Conservation (phyloP, 176 grass and related monocot genomes). For the Ampelocalamus luodianensis region DNA sequence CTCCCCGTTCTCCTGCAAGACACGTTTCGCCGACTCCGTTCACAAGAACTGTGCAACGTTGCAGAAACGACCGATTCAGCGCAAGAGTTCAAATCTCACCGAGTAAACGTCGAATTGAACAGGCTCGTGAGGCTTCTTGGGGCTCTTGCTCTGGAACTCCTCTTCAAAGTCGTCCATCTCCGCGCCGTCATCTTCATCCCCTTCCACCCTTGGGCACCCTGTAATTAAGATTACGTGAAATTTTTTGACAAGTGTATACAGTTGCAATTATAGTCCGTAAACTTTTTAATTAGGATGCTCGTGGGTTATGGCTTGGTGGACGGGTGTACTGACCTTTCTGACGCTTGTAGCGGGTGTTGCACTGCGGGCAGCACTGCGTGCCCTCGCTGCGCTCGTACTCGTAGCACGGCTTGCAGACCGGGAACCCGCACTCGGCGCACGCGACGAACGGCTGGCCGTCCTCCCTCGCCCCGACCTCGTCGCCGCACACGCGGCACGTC, state of each 20-base stretch:
- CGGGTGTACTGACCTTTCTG: slow-evolving; percentile 56
- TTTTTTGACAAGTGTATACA: background rate
- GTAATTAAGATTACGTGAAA: background rate
- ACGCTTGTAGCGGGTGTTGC: slow-evolving; percentile 92
- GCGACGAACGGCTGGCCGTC: slow-evolving; percentile 76
- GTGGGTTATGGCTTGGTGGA: background rate
- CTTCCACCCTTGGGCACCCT: slow-evolving; percentile 70
- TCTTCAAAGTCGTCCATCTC: slow-evolving; percentile 89
- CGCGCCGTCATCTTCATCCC: slow-evolving; percentile 65
- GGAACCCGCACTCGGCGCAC: slow-evolving; percentile 88
- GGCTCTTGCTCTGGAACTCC: slow-evolving; percentile 77
- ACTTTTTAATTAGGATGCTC: background rate
- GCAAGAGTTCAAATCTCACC: slow-evolving; percentile 41
- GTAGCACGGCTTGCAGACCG: slow-evolving; percentile 82
- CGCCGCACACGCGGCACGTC: slow-evolving; percentile 76
- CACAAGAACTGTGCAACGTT: background rate
- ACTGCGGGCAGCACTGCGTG: slow-evolving; percentile 80
- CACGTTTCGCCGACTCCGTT: background rate
- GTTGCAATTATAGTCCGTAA: background rate
- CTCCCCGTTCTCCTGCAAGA: slow-evolving; percentile 80
- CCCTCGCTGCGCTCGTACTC: slow-evolving; percentile 87
- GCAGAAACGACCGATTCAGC: background rate
- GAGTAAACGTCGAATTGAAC: slow-evolving; percentile 70
- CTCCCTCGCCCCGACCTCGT: slow-evolving; percentile 60
- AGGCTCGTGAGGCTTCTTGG: slow-evolving; percentile 63